Evolutionary conservation across 2,329 filamentous ascomycete species (phyloP).

Genomic region (Penicillium sp.): DNA sequence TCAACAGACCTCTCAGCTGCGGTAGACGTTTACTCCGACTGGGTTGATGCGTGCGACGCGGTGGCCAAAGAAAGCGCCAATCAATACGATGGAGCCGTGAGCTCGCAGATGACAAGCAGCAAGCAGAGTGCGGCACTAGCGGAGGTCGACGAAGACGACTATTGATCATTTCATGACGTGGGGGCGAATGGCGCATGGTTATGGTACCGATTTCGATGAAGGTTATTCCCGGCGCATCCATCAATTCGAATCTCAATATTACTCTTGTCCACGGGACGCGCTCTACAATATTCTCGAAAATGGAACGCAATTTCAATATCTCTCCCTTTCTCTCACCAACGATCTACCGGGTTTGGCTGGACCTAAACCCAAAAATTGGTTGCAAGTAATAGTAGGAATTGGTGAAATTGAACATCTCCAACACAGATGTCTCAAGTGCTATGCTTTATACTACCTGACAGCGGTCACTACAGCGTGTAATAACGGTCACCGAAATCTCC

Average conservation of each 20-base stretch:
- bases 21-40: slow-evolving; percentile 96
- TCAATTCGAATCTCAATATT: not conserved
- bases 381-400: not conserved
- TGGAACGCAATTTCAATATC: not conserved
- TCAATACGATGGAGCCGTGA: slow-evolving; percentile 33
- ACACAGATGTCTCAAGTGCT: not conserved
- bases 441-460: not conserved
- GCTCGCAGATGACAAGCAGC: slow-evolving; percentile 23
- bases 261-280: not conserved
- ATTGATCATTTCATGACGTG: slow-evolving; percentile 22
- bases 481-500: slow-evolving; percentile 96
- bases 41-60: slow-evolving; percentile 90
- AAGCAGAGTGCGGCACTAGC: slow-evolving; percentile 21
- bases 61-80: slow-evolving; percentile 66
- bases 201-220: slow-evolving; percentile 19
- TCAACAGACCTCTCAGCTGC: slow-evolving; percentile 78
- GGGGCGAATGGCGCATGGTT: slow-evolving; percentile 28
- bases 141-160: slow-evolving; percentile 35
- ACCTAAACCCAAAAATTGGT: not conserved
- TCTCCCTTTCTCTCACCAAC: not conserved
- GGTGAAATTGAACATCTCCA: not conserved
- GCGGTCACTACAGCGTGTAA: slow-evolving; percentile 73
- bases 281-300: not conserved
- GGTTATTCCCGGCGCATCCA: slow-evolving; percentile 13
- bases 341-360: not conserved